A percentile compares a stretch with the other conserved stretches of the same genome.
These are phyloP conservation scores for Rhizopogon sp. DNA, from an alignment of 768 basidiomycete genomes.

Conservation along the genomic window DNA sequence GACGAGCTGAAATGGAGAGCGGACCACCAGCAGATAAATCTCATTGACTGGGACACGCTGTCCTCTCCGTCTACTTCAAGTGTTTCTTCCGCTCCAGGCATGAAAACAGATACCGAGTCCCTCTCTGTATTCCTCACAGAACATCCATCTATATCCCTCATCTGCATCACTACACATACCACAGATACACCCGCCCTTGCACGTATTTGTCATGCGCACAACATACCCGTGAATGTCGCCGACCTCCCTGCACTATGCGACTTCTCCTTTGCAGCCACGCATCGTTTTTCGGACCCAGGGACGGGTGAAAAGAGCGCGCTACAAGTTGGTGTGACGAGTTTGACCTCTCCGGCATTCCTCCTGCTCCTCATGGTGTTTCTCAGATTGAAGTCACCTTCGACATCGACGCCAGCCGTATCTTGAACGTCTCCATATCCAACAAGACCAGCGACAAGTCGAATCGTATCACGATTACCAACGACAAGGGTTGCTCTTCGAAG, in stretches of 20 bases:
- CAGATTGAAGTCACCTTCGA: conserved; percentile 97
- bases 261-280: conserved; percentile 81
- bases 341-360: conserved; percentile 93
- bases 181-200: conserved; percentile 50
- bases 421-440: conserved; percentile 92
- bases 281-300: conserved; percentile 63
- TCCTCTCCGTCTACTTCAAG: conserved; percentile 29
- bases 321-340: conserved; percentile 88
- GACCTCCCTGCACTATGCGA: conserved; percentile 86
- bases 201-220: conserved; percentile 44
- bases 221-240: conserved; percentile 80
- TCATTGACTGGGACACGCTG: conserved; percentile 51
- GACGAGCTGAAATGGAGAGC: conserved; percentile 70
- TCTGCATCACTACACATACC: conserved; percentile 71
- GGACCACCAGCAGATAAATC: conserved; percentile 46
- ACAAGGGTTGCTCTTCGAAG: conserved; percentile 94
- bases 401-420: conserved; percentile 92
- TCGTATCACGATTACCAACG: conserved; percentile 74
- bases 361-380: conserved; percentile 96
- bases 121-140: conserved; percentile 43
- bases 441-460: conserved; percentile 94
- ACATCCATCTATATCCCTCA: conserved; percentile 38
- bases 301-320: conserved; percentile 45
- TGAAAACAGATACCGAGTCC: conserved; percentile 35
- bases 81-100: not conserved